phyloP scores from a whole-genome alignment of 192 early-diverging fungal genomes.

The Gigaspora rosea region DNA sequence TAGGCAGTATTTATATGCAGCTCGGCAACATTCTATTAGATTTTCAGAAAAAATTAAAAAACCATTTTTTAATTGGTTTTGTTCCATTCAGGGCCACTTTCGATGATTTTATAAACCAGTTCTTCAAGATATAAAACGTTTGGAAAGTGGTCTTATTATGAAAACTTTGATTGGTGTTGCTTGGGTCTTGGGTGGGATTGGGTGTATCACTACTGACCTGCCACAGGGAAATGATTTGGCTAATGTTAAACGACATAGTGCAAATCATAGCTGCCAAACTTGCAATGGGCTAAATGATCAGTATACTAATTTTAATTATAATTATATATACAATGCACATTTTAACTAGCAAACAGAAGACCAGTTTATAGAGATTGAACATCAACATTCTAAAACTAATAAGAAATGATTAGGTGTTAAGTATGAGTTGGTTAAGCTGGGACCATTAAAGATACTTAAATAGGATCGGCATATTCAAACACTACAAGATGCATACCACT shows the following conservation, averaged over 20 bases:
- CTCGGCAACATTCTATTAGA: not conserved
- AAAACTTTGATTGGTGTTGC: not conserved
- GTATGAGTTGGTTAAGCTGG: not conserved
- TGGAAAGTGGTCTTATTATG: not conserved
- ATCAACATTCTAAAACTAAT: not conserved
- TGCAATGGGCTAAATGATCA: constrained; percentile 13
- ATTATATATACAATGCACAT: constrained; percentile 1
- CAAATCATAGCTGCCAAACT: not conserved
- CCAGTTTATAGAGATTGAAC: not conserved
- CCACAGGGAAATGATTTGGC: not conserved
- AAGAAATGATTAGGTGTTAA: not conserved
- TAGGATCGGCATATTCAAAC: not conserved
- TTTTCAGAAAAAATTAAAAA: not conserved
- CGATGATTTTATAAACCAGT: constrained; percentile 1
- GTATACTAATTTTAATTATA: not conserved
- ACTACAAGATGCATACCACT: not conserved
- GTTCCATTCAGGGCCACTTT: not conserved
- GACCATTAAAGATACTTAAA: not conserved
- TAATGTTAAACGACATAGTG: not conserved
- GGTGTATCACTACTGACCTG: not conserved
- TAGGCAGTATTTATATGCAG: constrained; percentile 3
- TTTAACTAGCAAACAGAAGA: not conserved
- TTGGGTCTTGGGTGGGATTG: not conserved
- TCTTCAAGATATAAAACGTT: not conserved
- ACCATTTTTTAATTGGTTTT: constrained; percentile 17